Percentiles rank a stretch among this genome's conserved stretches.
These are phyloP conservation scores for Paramecium tetraurelia DNA, from an alignment of 73 alveolate species.

Conservation along the genomic window DNA sequence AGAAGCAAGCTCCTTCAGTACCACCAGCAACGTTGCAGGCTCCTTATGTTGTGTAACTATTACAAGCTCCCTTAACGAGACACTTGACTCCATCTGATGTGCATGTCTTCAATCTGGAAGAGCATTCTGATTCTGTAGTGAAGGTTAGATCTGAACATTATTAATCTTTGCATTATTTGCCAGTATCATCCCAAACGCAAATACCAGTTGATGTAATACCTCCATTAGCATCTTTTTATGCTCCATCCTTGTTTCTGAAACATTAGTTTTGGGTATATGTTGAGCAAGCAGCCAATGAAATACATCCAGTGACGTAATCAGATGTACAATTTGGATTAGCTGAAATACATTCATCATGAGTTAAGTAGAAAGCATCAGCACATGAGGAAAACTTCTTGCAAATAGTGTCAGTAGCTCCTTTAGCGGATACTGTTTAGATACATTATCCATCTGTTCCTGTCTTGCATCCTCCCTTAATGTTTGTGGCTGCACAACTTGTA, in stretches of 20 bases:
- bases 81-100: neutral
- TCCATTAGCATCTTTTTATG: neutral
- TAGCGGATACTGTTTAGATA: neutral
- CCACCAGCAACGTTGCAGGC: neutral
- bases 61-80: neutral
- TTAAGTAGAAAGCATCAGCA: neutral
- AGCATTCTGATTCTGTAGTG: neutral
- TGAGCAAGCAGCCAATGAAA: neutral
- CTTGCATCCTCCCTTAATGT: neutral
- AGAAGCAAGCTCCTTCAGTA: neutral
- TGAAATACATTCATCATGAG: neutral
- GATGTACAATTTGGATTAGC: slow-evolving; percentile 7
- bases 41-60: neutral
- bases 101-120: neutral
- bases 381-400: neutral
- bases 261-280: neutral
- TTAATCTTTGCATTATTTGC: neutral
- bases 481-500: neutral
- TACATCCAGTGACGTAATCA: neutral
- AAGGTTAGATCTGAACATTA: neutral
- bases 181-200: neutral
- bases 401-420: neutral
- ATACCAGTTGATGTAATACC: neutral
- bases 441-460: slow-evolving; percentile 29
- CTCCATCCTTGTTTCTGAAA: neutral